Percentiles rank a stretch among this genome's conserved stretches.
Conservation (phyloP, 2,329 filamentous ascomycete genomes). For the Trichoderma sp. region DNA sequence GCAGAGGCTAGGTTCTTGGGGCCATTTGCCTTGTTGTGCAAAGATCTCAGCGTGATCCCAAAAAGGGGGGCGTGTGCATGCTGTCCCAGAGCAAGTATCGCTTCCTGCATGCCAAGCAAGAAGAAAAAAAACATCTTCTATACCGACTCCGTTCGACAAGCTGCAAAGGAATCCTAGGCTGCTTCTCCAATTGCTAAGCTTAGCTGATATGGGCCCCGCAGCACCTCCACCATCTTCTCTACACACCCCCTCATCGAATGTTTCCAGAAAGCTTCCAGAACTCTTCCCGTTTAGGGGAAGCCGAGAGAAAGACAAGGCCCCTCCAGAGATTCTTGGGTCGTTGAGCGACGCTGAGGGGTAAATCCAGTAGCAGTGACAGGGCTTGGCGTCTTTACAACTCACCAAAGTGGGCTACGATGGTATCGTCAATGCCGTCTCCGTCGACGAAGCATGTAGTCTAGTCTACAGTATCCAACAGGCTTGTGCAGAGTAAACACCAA, state of each 20-base stretch:
- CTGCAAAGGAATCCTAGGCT: neutral
- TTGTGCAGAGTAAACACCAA: neutral
- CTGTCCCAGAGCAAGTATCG: neutral
- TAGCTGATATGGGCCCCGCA: neutral
- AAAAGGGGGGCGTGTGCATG: neutral
- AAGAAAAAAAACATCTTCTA: too few relatives aligned
- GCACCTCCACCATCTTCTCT: neutral
- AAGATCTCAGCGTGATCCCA: neutral
- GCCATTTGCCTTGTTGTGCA: neutral
- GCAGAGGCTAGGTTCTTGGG: neutral
- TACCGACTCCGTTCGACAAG: neutral
- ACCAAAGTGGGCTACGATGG: neutral
- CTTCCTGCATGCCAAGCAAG: neutral
- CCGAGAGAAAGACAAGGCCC: neutral
- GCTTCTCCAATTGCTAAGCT: neutral
- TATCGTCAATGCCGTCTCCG: neutral
- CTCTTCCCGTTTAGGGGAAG: conserved; percentile 2
- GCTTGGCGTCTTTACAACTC: neutral
- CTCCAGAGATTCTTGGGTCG: neutral
- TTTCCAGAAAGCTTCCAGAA: conserved; percentile 16
- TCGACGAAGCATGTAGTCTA: neutral
- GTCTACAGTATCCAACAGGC: neutral
- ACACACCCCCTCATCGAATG: neutral
- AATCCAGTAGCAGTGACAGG: conserved; percentile 9
- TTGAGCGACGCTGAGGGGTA: conserved; percentile 4